phyloP scores from a whole-genome alignment of 768 basidiomycete genomes.

The Boletus rubropictus region DNA sequence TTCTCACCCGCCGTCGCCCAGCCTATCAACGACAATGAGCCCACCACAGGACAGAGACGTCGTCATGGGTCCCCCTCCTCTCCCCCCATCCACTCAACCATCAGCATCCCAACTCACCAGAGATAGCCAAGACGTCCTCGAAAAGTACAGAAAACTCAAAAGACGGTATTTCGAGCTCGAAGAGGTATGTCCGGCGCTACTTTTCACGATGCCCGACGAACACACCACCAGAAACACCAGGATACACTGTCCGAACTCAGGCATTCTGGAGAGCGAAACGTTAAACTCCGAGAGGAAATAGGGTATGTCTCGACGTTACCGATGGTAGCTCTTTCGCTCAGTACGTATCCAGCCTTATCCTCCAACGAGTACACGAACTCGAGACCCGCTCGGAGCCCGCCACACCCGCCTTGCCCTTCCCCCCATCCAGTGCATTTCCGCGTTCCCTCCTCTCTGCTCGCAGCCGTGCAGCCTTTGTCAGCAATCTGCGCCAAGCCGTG shows the following conservation, averaged over 20 bases:
- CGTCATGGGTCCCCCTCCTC: conserved; percentile 46
- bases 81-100: conserved; percentile 27
- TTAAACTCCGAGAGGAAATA: conserved; percentile 56
- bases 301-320: conserved; percentile 39
- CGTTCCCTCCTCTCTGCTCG: conserved; percentile 41
- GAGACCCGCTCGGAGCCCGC: conserved; percentile 38
- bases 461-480: conserved; percentile 40
- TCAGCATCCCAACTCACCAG: conserved; percentile 27
- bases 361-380: conserved; percentile 59
- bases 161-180: conserved; percentile 62
- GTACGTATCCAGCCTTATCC: conserved; percentile 38
- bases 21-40: conserved; percentile 33
- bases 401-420: conserved; percentile 30
- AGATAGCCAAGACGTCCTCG: conserved; percentile 43
- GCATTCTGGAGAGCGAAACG: conserved; percentile 58
- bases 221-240: conserved; percentile 47
- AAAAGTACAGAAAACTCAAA: conserved; percentile 65
- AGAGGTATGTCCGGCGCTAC: conserved; percentile 44
- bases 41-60: conserved; percentile 44
- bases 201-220: neutral
- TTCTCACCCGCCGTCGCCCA: conserved; percentile 18
- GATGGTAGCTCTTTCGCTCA: conserved; percentile 1
- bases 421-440: conserved; percentile 43
- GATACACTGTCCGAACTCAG: conserved; percentile 52
- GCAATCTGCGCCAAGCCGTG: conserved; percentile 45